Percentiles rank a stretch among this genome's conserved stretches.
Conservation (phyloP, 2,329 filamentous ascomycete genomes). For the Ascochyta pisi region DNA sequence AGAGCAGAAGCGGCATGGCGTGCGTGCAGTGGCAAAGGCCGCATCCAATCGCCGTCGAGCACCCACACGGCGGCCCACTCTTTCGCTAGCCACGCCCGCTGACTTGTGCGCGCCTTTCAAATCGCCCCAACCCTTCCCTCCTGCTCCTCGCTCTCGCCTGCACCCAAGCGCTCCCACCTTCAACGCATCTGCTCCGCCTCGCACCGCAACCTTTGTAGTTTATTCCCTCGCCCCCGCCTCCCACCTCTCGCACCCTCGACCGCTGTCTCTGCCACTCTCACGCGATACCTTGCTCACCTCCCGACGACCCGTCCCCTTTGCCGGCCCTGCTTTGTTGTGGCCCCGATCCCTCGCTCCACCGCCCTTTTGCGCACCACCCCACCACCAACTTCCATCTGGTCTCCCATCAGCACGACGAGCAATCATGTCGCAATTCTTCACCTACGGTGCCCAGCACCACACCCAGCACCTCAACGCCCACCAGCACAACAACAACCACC, state of each 20-base stretch:
- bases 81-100: slow-evolving; percentile 19
- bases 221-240: slow-evolving; percentile 28
- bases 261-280: slow-evolving; percentile 21
- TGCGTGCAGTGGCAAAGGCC: slow-evolving; percentile 20
- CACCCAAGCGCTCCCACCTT: slow-evolving; percentile 19
- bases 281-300: slow-evolving; percentile 12
- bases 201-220: slow-evolving; percentile 30
- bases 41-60: slow-evolving; percentile 12
- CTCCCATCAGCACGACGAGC: slow-evolving; percentile 25
- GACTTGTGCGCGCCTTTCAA: slow-evolving; percentile 25
- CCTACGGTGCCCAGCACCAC: slow-evolving; percentile 57
- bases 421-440: slow-evolving; percentile 58
- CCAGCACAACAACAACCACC: slow-evolving; percentile 67
- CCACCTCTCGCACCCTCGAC: slow-evolving; percentile 16
- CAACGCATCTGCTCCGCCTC: slow-evolving; percentile 32
- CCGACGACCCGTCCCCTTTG: slow-evolving; percentile 9
- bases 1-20: slow-evolving; percentile 2
- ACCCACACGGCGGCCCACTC: slow-evolving; percentile 8
- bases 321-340: slow-evolving; percentile 36
- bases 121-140: slow-evolving; percentile 23
- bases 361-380: slow-evolving; percentile 26
- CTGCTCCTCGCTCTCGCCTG: slow-evolving; percentile 26
- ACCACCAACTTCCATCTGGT: slow-evolving; percentile 26
- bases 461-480: slow-evolving; percentile 58
- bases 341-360: slow-evolving; percentile 22